Percentiles rank a stretch among this genome's conserved stretches.
phyloP scores from a whole-genome alignment of 2,329 filamentous ascomycete species.

The Fusarium pseudoanthophilum region DNA sequence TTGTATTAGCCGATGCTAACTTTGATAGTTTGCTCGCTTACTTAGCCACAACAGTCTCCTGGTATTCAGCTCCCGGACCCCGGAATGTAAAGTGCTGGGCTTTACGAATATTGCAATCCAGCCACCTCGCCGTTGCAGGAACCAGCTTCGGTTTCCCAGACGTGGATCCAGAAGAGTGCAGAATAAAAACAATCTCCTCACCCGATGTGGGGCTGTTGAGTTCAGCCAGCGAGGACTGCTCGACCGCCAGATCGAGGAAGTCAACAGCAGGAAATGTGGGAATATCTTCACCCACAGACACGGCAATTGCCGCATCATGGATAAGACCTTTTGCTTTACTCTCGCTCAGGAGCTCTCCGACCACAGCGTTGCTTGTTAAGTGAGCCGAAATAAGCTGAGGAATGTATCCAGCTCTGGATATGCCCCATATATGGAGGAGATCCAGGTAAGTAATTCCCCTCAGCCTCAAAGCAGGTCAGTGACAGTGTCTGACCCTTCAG shows the following conservation, averaged over 20 bases:
- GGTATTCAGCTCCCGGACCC: not conserved
- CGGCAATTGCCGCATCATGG: not conserved
- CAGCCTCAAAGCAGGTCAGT: not conserved
- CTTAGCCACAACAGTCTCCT: not conserved
- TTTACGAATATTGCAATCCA: not conserved
- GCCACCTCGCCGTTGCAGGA: not conserved
- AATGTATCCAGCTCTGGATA: not conserved
- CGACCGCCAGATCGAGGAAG: not conserved
- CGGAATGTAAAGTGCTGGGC: not conserved
- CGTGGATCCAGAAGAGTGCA: rapidly evolving
- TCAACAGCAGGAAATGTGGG: not conserved
- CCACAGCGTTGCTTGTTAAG: not conserved
- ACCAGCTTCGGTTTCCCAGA: not conserved
- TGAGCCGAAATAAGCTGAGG: not conserved
- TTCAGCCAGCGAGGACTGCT: not conserved
- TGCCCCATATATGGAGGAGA: not conserved
- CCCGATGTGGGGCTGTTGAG: not conserved
- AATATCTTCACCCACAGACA: not conserved
- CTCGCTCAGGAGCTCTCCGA: not conserved
- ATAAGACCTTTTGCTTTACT: not conserved
- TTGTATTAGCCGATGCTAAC: rapidly evolving
- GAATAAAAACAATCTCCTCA: not conserved
- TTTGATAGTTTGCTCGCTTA: not conserved
- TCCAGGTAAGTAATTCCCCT: not conserved
- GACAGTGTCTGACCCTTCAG: rapidly evolving